phyloP scores from a whole-genome alignment of 345 rosid genomes.

The Triadica sebifera region DNA sequence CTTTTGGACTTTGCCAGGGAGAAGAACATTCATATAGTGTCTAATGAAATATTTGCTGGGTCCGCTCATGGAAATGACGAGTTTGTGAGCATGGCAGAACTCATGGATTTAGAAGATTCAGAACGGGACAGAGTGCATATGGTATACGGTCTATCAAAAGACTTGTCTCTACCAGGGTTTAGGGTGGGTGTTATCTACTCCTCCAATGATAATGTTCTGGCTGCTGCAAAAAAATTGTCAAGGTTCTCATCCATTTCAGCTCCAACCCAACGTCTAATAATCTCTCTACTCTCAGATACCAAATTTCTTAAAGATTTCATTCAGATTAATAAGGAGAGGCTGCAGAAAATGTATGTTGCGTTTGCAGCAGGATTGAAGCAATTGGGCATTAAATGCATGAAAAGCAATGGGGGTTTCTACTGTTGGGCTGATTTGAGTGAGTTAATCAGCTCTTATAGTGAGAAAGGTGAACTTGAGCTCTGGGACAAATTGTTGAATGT shows the following conservation, averaged over 20 bases:
- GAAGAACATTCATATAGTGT: slow-evolving; percentile 80
- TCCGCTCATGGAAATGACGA: slow-evolving; percentile 55
- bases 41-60: slow-evolving; percentile 70
- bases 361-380: slow-evolving; percentile 59
- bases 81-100: slow-evolving; percentile 77
- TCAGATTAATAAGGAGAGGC: slow-evolving; percentile 48
- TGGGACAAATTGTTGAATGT: slow-evolving; percentile 78
- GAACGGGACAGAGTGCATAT: slow-evolving; percentile 75
- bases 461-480: slow-evolving; percentile 90
- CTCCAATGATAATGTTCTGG: slow-evolving; percentile 52
- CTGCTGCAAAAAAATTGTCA: slow-evolving; percentile 60
- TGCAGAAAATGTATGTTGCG: slow-evolving; percentile 33
- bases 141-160: slow-evolving; percentile 66
- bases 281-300: slow-evolving; percentile 57
- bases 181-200: slow-evolving; percentile 65
- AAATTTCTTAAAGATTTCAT: slow-evolving; percentile 46
- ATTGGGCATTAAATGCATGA: slow-evolving; percentile 58
- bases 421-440: slow-evolving; percentile 95
- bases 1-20: slow-evolving; percentile 82
- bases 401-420: slow-evolving; percentile 63
- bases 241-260: slow-evolving; percentile 73
- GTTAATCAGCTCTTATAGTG: slow-evolving; percentile 62
- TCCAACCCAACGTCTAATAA: slow-evolving; percentile 62
- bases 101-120: slow-evolving; percentile 54
- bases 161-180: slow-evolving; percentile 70